phyloP scores from a whole-genome alignment of 352 stramenopile genomes.

The Albugo candida region DNA sequence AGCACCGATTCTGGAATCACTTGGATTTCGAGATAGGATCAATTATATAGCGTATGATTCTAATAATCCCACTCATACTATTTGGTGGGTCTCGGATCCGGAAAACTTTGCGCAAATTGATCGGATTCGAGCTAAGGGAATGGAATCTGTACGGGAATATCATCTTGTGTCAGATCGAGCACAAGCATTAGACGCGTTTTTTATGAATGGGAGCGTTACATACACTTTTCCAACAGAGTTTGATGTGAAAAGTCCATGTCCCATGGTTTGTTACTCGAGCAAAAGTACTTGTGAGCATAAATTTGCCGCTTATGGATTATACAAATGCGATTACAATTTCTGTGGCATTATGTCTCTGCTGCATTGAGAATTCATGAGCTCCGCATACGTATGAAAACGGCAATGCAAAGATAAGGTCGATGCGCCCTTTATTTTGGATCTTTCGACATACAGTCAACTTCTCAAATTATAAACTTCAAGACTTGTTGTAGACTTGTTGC shows the following conservation, averaged over 20 bases:
- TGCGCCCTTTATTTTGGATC: too few relatives aligned
- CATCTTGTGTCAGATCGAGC: slow-evolving; percentile 44
- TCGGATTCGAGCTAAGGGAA: slow-evolving; percentile 28
- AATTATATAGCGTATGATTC: slow-evolving; percentile 51
- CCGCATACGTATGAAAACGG: too few relatives aligned
- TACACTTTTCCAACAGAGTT: slow-evolving; percentile 25
- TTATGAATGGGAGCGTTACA: slow-evolving; percentile 20
- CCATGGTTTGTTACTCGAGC: slow-evolving; percentile 26
- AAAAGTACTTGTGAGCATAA: slow-evolving; percentile 20
- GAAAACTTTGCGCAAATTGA: slow-evolving; percentile 33
- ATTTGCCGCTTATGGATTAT: slow-evolving; percentile 26
- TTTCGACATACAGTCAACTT: too few relatives aligned
- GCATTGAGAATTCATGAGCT: too few relatives aligned
- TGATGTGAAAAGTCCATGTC: slow-evolving; percentile 24
- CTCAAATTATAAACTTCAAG: too few relatives aligned
- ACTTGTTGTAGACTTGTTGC: too few relatives aligned
- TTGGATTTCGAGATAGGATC: slow-evolving; percentile 31
- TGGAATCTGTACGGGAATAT: slow-evolving; percentile 28
- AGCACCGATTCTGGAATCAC: slow-evolving; percentile 20
- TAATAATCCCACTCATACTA: slow-evolving; percentile 18
- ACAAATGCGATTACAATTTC: slow-evolving; percentile 64
- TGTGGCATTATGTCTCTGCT: slow-evolving; percentile 32
- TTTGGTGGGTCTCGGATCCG: slow-evolving; percentile 31
- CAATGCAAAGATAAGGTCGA: too few relatives aligned
- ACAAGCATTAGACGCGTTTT: slow-evolving; percentile 31